Percentiles rank a stretch among this genome's conserved stretches.
Conservation (phyloP, 768 basidiomycete species). For the Suillus alpinus region DNA sequence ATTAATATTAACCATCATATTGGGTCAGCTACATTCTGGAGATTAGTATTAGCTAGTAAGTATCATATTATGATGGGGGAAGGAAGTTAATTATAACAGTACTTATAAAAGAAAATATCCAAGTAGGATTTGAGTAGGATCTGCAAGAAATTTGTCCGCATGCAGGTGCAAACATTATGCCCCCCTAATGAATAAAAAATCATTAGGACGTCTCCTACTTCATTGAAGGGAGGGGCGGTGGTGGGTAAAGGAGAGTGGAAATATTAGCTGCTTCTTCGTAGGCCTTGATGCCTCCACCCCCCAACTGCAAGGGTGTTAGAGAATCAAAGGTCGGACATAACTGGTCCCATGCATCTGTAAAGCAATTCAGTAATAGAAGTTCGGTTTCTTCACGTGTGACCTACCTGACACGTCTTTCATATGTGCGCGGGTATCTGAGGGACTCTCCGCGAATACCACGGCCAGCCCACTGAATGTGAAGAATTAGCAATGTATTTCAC, state of each 20-base stretch:
- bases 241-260: conserved; percentile 14
- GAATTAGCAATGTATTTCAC: not conserved
- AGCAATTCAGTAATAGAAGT: not conserved
- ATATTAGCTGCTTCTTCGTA: conserved; percentile 19
- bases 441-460: conserved; percentile 28
- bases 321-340: conserved; percentile 24
- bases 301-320: conserved; percentile 16
- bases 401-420: not conserved
- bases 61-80: not conserved
- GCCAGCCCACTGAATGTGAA: conserved; percentile 24
- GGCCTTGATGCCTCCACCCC: conserved; percentile 16
- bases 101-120: not conserved
- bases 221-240: not conserved
- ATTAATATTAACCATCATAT: not conserved
- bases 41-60: too few relatives aligned
- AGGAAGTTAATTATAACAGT: not conserved
- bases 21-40: not conserved
- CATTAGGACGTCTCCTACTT: too few relatives aligned
- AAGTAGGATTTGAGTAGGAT: not conserved
- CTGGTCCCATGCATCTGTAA: conserved; percentile 21
- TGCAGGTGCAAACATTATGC: not conserved
- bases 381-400: not conserved
- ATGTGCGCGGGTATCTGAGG: conserved; percentile 3
- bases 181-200: not conserved
- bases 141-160: not conserved